These are phyloP conservation scores for Plasmopara muralis DNA, from an alignment of 352 stramenopile genomes.

Conservation along the genomic window DNA sequence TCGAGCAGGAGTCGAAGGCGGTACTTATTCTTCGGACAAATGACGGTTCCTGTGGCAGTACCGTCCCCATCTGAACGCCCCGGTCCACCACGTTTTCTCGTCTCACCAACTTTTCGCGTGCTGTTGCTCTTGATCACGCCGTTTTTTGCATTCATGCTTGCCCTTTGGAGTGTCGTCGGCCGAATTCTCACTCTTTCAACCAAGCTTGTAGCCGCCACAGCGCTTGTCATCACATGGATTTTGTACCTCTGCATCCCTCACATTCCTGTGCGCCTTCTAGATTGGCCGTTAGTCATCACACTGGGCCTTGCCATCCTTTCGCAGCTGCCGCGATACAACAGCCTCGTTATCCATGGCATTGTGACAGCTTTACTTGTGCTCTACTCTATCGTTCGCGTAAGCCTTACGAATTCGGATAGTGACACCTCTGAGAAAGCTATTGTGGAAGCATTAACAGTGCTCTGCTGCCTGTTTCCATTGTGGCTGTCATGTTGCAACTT, in stretches of 20 bases:
- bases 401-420: slow-evolving; percentile 33
- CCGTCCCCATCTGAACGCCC: slow-evolving; percentile 5
- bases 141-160: slow-evolving; percentile 39
- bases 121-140: slow-evolving; percentile 37
- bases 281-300: slow-evolving; percentile 57
- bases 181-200: slow-evolving; percentile 41
- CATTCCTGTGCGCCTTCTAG: slow-evolving; percentile 37
- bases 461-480: slow-evolving; percentile 40
- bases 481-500: slow-evolving; percentile 49
- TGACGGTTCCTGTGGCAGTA: slow-evolving; percentile 10
- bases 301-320: slow-evolving; percentile 23
- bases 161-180: slow-evolving; percentile 48
- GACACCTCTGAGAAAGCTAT: slow-evolving; percentile 29
- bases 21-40: neutral
- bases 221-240: slow-evolving; percentile 29
- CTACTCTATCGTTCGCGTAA: slow-evolving; percentile 42
- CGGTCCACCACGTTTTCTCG: slow-evolving; percentile 16
- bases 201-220: slow-evolving; percentile 24
- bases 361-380: slow-evolving; percentile 29
- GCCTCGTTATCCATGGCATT: slow-evolving; percentile 20
- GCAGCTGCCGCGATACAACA: slow-evolving; percentile 23
- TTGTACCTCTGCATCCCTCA: slow-evolving; percentile 51
- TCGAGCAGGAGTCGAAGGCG: neutral
- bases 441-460: slow-evolving; percentile 28
- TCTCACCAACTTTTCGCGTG: slow-evolving; percentile 15